These are phyloP conservation scores for Fremontodendron californicum DNA, from an alignment of 345 rosid genomes.

Conservation along the genomic window DNA sequence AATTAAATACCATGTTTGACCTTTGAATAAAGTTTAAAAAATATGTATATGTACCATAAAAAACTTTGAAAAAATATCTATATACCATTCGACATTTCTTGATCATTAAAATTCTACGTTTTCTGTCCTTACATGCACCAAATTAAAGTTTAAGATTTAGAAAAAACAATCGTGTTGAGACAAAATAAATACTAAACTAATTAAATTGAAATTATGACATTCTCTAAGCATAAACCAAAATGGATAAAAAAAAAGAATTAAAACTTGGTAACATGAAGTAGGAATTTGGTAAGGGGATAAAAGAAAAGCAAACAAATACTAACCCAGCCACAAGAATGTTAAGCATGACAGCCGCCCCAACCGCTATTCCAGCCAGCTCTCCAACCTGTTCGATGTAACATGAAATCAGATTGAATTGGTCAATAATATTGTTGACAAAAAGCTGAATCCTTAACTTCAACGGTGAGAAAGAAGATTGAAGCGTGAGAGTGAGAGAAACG, in stretches of 20 bases:
- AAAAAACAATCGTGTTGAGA: constrained; percentile 27
- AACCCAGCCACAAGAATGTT: constrained; percentile 92
- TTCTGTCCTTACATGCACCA: constrained; percentile 7
- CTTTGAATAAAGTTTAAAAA: neutral
- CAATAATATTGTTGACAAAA: too few species aligned
- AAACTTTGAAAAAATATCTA: too few species aligned
- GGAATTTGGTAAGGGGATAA: constrained; percentile 1
- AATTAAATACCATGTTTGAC: neutral
- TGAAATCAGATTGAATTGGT: constrained; percentile 67
- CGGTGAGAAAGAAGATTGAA: too few species aligned
- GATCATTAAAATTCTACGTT: neutral
- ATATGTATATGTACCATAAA: too few species aligned
- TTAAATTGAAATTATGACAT: neutral
- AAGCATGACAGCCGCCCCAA: constrained; percentile 95
- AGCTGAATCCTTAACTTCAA: too few species aligned
- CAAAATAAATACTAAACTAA: neutral
- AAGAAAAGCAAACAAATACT: constrained; percentile 20
- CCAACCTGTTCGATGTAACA: constrained; percentile 57
- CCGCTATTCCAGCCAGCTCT: constrained; percentile 95
- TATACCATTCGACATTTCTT: neutral
- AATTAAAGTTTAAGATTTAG: too few species aligned
- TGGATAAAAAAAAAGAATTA: neutral
- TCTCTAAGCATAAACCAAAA: neutral
- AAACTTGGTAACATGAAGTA: neutral
- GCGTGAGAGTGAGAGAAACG: too few species aligned